Conservation (phyloP, 2,329 filamentous ascomycete species). For the Fusarium acutatum region DNA sequence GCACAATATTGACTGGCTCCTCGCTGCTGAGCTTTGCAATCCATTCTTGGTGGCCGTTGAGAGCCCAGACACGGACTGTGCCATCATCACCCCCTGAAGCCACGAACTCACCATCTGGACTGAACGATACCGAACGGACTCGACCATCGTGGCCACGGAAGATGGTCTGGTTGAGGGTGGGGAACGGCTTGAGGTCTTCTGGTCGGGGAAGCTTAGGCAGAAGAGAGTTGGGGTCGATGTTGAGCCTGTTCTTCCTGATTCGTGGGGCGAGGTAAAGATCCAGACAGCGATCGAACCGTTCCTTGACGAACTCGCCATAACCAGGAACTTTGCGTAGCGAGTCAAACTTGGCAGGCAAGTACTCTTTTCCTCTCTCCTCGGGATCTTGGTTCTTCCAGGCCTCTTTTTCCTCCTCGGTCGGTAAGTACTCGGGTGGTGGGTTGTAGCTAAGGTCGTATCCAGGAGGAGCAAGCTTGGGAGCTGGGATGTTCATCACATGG, state of each 20-base stretch:
- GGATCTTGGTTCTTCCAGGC: conserved; percentile 87
- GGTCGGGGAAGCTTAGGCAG: conserved; percentile 93
- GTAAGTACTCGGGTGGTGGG: conserved; percentile 92
- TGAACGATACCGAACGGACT: conserved; percentile 84
- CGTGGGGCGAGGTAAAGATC: conserved; percentile 95
- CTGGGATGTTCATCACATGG: conserved; percentile 93
- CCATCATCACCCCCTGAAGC: conserved; percentile 96
- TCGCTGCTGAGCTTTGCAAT: conserved; percentile 80
- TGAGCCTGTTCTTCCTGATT: conserved; percentile 90
- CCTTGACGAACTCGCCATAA: conserved; percentile 89
- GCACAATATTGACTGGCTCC: conserved; percentile 82
- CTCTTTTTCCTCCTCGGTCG: conserved; percentile 82
- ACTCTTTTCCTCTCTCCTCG: conserved; percentile 91
- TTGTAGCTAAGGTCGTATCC: conserved; percentile 98
- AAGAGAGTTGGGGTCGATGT: conserved; percentile 93
- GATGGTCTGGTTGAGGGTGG: conserved; percentile 85
- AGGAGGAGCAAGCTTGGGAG: conserved; percentile 91
- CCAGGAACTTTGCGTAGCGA: conserved; percentile 91
- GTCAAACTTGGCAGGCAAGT: conserved; percentile 82
- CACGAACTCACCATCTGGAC: conserved; percentile 84
- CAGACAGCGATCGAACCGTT: conserved; percentile 93
- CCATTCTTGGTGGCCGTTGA: conserved; percentile 91
- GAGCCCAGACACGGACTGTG: conserved; percentile 88
- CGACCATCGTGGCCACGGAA: conserved; percentile 90
- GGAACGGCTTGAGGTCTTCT: conserved; percentile 94